Evolutionary conservation across 2,329 filamentous ascomycete genomes (phyloP).

Genomic region (Trichoderma koningiopsis): DNA sequence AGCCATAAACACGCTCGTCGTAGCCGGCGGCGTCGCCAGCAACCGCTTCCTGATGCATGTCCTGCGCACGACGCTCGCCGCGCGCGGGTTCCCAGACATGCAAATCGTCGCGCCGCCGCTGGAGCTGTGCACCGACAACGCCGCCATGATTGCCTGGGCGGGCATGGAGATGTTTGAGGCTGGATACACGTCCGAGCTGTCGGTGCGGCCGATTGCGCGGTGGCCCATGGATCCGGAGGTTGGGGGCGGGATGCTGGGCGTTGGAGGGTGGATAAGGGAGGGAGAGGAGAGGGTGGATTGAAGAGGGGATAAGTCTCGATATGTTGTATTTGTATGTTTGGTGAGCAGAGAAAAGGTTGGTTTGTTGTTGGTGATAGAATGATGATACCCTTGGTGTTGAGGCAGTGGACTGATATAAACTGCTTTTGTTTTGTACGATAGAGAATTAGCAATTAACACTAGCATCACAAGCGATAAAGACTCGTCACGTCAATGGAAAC

Average conservation of each 20-base stretch:
- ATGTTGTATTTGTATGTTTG: neutral
- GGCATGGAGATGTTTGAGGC: slow-evolving; percentile 88
- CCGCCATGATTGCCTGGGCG: slow-evolving; percentile 95
- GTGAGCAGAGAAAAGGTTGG: neutral
- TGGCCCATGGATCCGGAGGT: slow-evolving; percentile 72
- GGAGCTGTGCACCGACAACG: slow-evolving; percentile 87
- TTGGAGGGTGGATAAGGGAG: slow-evolving; percentile 48
- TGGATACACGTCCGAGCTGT: slow-evolving; percentile 68
- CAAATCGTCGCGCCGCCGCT: slow-evolving; percentile 73
- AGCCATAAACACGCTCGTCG: slow-evolving; percentile 61
- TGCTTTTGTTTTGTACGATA: neutral
- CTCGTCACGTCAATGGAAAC: neutral
- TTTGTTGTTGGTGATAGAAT: neutral
- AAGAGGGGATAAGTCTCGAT: too few species aligned
- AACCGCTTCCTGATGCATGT: slow-evolving; percentile 78
- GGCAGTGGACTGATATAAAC: neutral
- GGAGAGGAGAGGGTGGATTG: slow-evolving; percentile 5
- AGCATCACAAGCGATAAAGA: neutral
- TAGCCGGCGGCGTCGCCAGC: slow-evolving; percentile 88
- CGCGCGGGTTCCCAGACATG: slow-evolving; percentile 65
- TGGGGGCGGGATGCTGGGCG: slow-evolving; percentile 65
- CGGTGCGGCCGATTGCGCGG: slow-evolving; percentile 61
- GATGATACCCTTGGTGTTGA: slow-evolving; percentile 1
- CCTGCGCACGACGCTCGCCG: slow-evolving; percentile 57
- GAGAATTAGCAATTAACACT: neutral